Base-by-base conservation (phyloP, 805 yeast genomes). In the Nakazawaea ishiwadae region DNA sequence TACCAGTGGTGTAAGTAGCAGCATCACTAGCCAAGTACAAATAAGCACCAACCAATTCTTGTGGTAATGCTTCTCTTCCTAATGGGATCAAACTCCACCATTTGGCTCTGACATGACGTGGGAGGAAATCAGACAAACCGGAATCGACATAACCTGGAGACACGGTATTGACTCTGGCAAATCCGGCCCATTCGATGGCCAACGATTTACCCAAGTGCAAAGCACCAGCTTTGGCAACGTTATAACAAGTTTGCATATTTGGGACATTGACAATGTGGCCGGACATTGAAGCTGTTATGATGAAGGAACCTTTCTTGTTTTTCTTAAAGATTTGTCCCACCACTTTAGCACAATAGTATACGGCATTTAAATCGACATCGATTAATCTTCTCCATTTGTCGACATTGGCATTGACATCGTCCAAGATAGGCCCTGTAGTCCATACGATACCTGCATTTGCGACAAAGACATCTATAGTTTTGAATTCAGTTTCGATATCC, bases 231-330 rank as follows among this genome's bases (percentile, higher is more conserved):
- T 71, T 71, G 42, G 74, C 70, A 29, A 70, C 67, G 47, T 71
- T 71, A 54, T 71, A 71, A 31, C 68, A 68, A 35, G 76, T 68
- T 50, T 73, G 78, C 48, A 65, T 60, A 49, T 71, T 66, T 37
- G 79, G 79, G 37, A 68, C 72, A 48, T 74, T 74, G 46, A 70
- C 74, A 48, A 74, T 73, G 57, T 70, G 77, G 7, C 71, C 78
- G 10, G 76, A 69, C 77, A 73, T 73, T 16, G 78, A 72, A 4
- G 76, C 79, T 12, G 79, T 74, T 58, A 72, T 67, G 43, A 74
- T 65, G 46, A 74, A 56, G 5, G 77, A 70, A 20, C 79, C 79
- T 33, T 54, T 56, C 24, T 74, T 72, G 49, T 71, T 65, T 42
- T 62, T 55, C 50, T 65, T 63, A 62, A 73, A 73, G 23, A 73